These are phyloP conservation scores for Cymbopogon citratus DNA, from an alignment of 176 grass and related monocot species.

Conservation along the genomic window DNA sequence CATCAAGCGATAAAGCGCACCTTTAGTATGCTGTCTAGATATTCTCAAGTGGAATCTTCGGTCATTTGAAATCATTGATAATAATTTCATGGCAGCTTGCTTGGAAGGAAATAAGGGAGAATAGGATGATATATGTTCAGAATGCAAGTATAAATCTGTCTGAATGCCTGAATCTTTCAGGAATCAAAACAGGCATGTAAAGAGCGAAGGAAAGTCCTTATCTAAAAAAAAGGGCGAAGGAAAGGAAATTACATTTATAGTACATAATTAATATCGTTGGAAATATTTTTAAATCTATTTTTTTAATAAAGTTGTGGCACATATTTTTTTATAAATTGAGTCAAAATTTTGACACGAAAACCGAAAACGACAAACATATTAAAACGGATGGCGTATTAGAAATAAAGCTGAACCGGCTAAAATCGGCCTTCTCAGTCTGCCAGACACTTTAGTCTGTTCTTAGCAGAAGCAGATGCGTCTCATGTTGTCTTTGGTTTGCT, in stretches of 20 bases:
- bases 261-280: no score
- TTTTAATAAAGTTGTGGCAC: no score
- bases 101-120: neutral
- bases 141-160: neutral
- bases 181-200: neutral
- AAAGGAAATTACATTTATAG: no score
- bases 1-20: slow-evolving; percentile 20
- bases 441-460: neutral
- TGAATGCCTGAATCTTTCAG: neutral
- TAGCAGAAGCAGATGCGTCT: neutral
- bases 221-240: no score
- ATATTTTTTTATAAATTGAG: no score
- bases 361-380: no score
- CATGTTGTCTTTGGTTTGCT: neutral
- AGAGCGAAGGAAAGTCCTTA: neutral
- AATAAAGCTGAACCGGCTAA: neutral
- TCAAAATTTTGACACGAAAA: no score
- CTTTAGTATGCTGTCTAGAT: slow-evolving; percentile 13
- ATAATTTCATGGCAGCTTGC: no score
- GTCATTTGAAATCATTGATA: neutral
- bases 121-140: neutral
- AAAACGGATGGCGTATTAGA: no score
- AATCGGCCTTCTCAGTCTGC: neutral
- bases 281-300: no score
- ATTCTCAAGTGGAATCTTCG: neutral